Evolutionary conservation across 2,329 filamentous ascomycete species (phyloP), one percentile per base, ranked within the genome.

Genomic region (Cladosporium sp.): DNA sequence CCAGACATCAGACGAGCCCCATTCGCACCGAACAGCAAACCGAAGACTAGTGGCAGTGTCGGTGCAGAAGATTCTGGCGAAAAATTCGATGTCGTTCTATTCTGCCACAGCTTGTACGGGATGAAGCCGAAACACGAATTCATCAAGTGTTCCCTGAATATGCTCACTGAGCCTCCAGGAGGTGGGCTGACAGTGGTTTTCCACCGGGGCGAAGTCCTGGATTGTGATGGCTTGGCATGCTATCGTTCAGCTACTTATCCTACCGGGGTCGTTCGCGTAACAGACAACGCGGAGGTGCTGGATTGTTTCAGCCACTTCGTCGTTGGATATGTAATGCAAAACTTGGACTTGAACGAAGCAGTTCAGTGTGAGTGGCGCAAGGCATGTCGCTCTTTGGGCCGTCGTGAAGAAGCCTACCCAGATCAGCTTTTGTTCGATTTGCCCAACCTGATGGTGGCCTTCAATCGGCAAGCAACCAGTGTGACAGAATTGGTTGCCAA

Each of bases 41-140:
- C n/a, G 40, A 49, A n/a, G 11, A 55, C 38, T 33, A 55, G 43
- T 29, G 38, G 38, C 13, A 41, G 13, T 50, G 58, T 49, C 18
- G 53, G 50, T 49, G 59, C 48, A 9, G 57, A 35, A 27, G 54
- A 62, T 48, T 27, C 43, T 1, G 56, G 65, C 27, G 61, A 70
- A 18, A 72, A 67, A 52, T 84, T 74, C 57, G 73, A 84, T 54
- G 11, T 83, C 35, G 61, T 84, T 15, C 58, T 85, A 4, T 81
- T 84, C 63, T 84, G 79, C 55, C 80, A 84, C 60, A 82, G 81
- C 66, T 75, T 84, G 74, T 83, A 84, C 55, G 78, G 78, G 52
- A 77, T 84, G 74, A 69, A 68, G 0, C 69, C 70, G 2, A 77
- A 78, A 55, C 57, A 54, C n/a, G 59, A 12, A 1, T 72, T 70